Evolutionary conservation across 164 flowering plant genomes (phyloP).

Genomic region (Brasenia schreberi): DNA sequence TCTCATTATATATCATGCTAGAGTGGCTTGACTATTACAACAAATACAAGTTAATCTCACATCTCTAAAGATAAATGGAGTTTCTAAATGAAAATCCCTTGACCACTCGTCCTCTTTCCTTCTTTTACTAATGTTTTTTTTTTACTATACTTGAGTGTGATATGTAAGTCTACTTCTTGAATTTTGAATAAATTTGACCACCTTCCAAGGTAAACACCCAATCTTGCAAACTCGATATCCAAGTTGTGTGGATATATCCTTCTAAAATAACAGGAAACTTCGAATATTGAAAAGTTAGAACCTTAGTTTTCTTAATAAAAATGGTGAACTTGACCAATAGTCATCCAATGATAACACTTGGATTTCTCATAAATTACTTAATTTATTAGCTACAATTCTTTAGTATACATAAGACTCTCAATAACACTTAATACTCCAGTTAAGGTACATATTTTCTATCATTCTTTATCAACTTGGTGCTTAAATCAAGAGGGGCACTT

Average conservation of each 20-base stretch:
- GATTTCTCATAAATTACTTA: background rate
- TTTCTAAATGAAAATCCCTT: background rate
- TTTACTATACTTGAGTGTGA: background rate
- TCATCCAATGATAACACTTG: background rate
- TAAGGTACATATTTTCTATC: background rate
- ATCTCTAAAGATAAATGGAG: background rate
- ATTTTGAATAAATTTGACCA: background rate
- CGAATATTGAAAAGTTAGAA: background rate
- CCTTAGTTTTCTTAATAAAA: background rate
- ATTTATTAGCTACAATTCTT: background rate
- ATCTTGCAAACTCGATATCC: background rate
- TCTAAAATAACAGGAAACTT: background rate
- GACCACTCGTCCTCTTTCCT: conserved; percentile 2
- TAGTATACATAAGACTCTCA: background rate
- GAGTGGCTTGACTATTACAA: background rate
- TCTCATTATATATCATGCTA: background rate
- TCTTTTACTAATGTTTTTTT: background rate
- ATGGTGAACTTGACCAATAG: background rate
- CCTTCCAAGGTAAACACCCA: conserved; percentile 1
- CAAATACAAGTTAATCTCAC: background rate
- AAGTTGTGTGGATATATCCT: background rate
- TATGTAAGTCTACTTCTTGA: background rate
- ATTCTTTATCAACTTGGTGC: background rate
- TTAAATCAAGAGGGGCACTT: background rate
- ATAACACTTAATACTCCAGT: background rate